Conservation (phyloP, 306 rosid genomes). For the Gastrolobium bilobum region DNA sequence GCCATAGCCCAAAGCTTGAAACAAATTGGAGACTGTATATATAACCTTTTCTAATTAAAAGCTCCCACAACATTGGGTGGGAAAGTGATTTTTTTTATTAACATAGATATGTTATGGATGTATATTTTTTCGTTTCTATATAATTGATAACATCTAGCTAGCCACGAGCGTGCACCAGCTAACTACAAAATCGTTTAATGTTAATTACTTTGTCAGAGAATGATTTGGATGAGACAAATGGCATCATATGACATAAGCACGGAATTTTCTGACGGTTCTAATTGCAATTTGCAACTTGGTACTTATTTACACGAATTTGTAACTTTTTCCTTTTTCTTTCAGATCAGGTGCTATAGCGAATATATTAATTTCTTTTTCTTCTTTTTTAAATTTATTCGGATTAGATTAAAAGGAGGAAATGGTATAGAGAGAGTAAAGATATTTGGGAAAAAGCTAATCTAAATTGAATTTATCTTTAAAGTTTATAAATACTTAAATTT, state of each 20-base stretch:
- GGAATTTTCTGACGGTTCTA: conserved; percentile 2
- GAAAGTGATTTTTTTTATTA: too few species aligned
- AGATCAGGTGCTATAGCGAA: background rate
- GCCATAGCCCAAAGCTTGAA: too few species aligned
- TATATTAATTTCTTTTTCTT: background rate
- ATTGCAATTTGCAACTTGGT: background rate
- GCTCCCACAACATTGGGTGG: too few species aligned
- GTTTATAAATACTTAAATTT: too few species aligned
- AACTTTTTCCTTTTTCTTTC: background rate
- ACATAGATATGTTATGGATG: too few species aligned
- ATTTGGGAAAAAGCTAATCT: too few species aligned
- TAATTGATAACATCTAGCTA: too few species aligned
- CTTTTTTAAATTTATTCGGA: background rate
- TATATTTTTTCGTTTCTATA: too few species aligned
- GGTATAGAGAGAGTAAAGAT: too few species aligned
- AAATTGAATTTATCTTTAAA: too few species aligned
- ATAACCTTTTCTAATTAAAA: too few species aligned
- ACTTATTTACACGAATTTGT: background rate
- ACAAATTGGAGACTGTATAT: too few species aligned
- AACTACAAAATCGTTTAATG: background rate
- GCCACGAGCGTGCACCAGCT: background rate
- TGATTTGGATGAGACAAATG: conserved; percentile 27
- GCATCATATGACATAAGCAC: background rate
- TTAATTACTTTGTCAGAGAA: conserved; percentile 1
- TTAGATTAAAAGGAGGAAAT: background rate